phyloP scores from a whole-genome alignment of 1,284 basidiomycete genomes.

The Ganoderma lingzhi region DNA sequence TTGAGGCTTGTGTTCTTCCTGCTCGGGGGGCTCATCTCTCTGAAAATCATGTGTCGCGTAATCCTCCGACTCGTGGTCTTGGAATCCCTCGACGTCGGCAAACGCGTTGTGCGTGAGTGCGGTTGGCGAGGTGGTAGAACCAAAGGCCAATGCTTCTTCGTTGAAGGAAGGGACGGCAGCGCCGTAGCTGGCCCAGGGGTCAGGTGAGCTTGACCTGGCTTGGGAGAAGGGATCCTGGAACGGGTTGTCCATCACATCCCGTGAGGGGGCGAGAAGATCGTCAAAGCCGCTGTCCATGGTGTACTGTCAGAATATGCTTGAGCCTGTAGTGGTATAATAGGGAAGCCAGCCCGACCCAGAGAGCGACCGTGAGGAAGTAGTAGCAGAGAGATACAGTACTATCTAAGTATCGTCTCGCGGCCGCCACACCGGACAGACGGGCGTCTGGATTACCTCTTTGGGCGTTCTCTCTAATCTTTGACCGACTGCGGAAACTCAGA shows the following conservation, averaged over 20 bases:
- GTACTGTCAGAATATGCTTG: background rate
- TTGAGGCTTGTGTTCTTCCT: background rate
- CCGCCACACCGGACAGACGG: background rate
- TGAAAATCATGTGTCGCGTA: background rate
- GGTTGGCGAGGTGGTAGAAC: conserved; percentile 19
- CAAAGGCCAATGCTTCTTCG: conserved; percentile 27
- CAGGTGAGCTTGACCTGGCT: conserved; percentile 69
- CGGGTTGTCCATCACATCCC: conserved; percentile 73
- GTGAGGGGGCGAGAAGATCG: conserved; percentile 75
- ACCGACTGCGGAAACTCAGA: background rate
- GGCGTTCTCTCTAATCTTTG: conserved; percentile 6
- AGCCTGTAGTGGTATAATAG: background rate
- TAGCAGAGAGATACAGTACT: background rate
- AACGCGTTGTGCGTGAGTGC: conserved; percentile 39
- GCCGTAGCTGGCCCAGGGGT: conserved; percentile 73
- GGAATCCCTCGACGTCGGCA: conserved; percentile 38
- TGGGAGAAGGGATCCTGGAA: conserved; percentile 79
- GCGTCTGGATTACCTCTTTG: background rate
- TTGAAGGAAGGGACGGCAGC: conserved; percentile 40
- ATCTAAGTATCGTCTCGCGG: background rate
- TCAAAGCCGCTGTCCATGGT: conserved; percentile 62
- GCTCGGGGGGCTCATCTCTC: conserved; percentile 2
- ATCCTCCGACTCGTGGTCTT: conserved; percentile 14
- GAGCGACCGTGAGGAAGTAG: background rate
- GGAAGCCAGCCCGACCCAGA: background rate